A percentile compares a stretch with the other conserved stretches of the same genome.
phyloP scores from a whole-genome alignment of 73 alveolate genomes.

The Paramecium sonneborni region DNA sequence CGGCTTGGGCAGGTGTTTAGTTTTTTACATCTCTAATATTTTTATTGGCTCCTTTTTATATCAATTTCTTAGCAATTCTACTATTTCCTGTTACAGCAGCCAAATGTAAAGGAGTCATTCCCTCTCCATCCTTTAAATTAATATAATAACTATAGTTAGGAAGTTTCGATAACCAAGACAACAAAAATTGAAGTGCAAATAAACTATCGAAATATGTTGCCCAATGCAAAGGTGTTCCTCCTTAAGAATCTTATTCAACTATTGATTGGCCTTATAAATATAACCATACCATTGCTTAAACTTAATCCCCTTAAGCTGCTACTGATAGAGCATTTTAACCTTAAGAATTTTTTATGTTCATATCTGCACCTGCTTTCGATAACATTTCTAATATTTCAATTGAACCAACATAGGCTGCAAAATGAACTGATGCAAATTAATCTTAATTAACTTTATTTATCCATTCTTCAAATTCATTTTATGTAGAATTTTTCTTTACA shows the following conservation, averaged over 20 bases:
- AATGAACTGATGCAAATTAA: conserved; percentile 92
- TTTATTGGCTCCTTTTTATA: conserved; percentile 55
- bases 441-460: conserved; percentile 80
- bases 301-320: conserved; percentile 96
- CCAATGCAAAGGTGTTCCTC: conserved; percentile 95
- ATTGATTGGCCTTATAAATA: conserved; percentile 76
- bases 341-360: conserved; percentile 75
- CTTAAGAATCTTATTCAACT: conserved; percentile 79
- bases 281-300: conserved; percentile 82
- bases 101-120: conserved; percentile 54
- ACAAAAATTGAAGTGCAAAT: conserved; percentile 52
- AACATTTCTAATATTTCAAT: conserved; percentile 80
- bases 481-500: background rate
- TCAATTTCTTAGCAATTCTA: conserved; percentile 26
- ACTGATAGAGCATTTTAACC: conserved; percentile 95
- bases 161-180: background rate
- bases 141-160: background rate
- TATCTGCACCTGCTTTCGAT: conserved; percentile 83
- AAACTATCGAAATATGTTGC: conserved; percentile 79
- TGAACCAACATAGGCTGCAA: conserved; percentile 91
- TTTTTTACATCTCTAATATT: background rate
- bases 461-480: conserved; percentile 70
- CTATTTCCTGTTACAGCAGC: conserved; percentile 55
- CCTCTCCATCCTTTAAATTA: background rate
- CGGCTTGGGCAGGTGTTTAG: conserved; percentile 41